Conservation (phyloP, 371 early-diverging fungal species). For the Nematocida ironsii region DNA sequence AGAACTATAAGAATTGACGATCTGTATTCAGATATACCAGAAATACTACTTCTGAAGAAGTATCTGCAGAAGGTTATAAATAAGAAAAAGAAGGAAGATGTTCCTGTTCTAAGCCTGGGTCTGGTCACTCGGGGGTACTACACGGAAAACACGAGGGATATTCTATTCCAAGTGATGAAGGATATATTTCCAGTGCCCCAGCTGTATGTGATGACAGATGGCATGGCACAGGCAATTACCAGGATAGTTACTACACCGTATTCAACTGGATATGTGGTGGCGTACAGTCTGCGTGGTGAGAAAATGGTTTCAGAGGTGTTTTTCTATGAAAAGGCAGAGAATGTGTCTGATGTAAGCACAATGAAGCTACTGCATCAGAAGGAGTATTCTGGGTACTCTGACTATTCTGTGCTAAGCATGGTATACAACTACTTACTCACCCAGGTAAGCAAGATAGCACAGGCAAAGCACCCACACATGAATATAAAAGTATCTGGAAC, state of each 20-base stretch:
- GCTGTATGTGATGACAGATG: conserved; percentile 9
- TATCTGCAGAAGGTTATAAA: conserved; percentile 8
- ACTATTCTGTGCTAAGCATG: neutral
- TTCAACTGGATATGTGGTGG: neutral
- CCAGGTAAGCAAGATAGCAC: neutral
- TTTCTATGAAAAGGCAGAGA: neutral
- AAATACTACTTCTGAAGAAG: neutral
- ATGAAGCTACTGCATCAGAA: neutral
- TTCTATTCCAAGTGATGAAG: neutral
- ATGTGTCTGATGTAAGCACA: neutral
- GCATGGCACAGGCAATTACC: conserved; percentile 12
- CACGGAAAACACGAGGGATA: neutral
- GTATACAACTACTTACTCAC: neutral
- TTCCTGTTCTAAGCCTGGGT: neutral
- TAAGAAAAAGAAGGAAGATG: neutral
- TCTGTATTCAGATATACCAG: conserved; percentile 38
- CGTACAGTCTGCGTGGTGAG: conserved; percentile 27
- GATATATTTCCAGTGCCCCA: neutral
- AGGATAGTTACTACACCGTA: neutral
- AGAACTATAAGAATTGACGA: neutral
- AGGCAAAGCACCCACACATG: neutral
- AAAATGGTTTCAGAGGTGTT: conserved; percentile 18
- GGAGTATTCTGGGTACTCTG: conserved; percentile 11
- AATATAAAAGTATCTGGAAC: neutral
- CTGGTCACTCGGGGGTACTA: conserved; percentile 18